Percentiles rank a stretch among this genome's conserved stretches.
Evolutionary conservation across 352 stramenopile species (phyloP).

Genomic region (Pythium folliculosum): DNA sequence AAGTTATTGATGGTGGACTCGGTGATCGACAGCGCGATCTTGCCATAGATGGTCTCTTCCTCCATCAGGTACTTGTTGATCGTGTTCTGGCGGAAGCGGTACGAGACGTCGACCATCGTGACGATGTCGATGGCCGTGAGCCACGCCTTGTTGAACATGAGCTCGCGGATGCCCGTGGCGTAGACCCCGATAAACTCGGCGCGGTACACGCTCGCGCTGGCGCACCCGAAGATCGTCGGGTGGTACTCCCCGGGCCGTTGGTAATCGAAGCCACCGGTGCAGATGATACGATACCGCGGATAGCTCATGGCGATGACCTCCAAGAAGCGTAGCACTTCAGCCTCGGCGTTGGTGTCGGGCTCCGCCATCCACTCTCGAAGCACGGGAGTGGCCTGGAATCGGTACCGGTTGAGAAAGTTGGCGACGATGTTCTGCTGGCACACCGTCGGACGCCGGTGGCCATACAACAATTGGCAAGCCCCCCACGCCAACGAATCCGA

Average conservation of each 20-base stretch:
- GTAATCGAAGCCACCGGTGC: slow-evolving; percentile 14
- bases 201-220: slow-evolving; percentile 17
- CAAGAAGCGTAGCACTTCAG: slow-evolving; percentile 13
- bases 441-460: slow-evolving; percentile 4
- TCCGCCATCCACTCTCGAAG: slow-evolving; percentile 2
- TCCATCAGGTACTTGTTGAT: slow-evolving; percentile 7
- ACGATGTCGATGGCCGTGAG: slow-evolving; percentile 15
- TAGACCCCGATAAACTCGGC: slow-evolving; percentile 17
- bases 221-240: slow-evolving; percentile 7
- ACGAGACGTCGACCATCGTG: slow-evolving; percentile 6
- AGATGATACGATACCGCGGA: slow-evolving; percentile 17
- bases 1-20: slow-evolving; percentile 19
- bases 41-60: not conserved
- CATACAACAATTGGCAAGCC: slow-evolving; percentile 11
- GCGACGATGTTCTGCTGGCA: slow-evolving; percentile 14
- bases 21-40: not conserved
- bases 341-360: slow-evolving; percentile 9
- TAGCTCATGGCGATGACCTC: slow-evolving; percentile 18
- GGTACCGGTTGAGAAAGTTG: slow-evolving; percentile 16
- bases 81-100: slow-evolving; percentile 22
- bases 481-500: slow-evolving; percentile 16
- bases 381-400: slow-evolving; percentile 5
- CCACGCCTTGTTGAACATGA: slow-evolving; percentile 13
- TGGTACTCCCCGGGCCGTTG: not conserved
- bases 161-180: not conserved